A percentile compares a stretch with the other conserved stretches of the same genome.
phyloP scores from a whole-genome alignment of 1,284 basidiomycete genomes.

The Ganoderma boninense region DNA sequence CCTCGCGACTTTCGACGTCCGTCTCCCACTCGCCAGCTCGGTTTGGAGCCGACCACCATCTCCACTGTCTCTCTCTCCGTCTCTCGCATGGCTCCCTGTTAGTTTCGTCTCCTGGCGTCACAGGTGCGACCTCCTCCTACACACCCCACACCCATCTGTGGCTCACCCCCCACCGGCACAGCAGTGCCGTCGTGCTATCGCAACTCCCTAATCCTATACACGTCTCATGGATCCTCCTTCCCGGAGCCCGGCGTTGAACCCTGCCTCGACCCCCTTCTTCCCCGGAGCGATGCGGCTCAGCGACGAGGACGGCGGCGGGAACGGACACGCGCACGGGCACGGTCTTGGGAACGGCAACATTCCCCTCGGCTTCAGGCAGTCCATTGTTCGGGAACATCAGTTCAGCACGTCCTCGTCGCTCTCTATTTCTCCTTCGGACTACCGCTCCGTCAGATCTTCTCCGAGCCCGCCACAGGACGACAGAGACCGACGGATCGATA shows the following conservation, averaged over 20 bases:
- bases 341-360: conserved; percentile 44
- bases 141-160: conserved; percentile 11
- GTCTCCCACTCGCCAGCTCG: conserved; percentile 31
- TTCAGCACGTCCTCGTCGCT: conserved; percentile 62
- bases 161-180: conserved; percentile 25
- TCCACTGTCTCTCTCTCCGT: conserved; percentile 18
- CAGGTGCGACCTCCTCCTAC: conserved; percentile 31
- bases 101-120: conserved; percentile 36
- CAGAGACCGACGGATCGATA: conserved; percentile 40
- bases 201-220: conserved; percentile 26
- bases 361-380: conserved; percentile 50
- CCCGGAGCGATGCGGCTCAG: conserved; percentile 66
- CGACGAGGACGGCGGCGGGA: conserved; percentile 58
- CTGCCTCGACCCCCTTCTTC: conserved; percentile 84
- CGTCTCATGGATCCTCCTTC: conserved; percentile 61
- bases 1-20: conserved; percentile 20
- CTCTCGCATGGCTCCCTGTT: conserved; percentile 39
- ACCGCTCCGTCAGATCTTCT: conserved; percentile 72
- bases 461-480: conserved; percentile 64
- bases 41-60: conserved; percentile 31
- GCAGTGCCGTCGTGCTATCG: conserved; percentile 38
- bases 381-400: conserved; percentile 57
- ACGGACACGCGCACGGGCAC: conserved; percentile 20
- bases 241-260: conserved; percentile 78
- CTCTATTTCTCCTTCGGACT: conserved; percentile 69